phyloP scores from a whole-genome alignment of 2,329 filamentous ascomycete species.

The Rutstroemia sp. region DNA sequence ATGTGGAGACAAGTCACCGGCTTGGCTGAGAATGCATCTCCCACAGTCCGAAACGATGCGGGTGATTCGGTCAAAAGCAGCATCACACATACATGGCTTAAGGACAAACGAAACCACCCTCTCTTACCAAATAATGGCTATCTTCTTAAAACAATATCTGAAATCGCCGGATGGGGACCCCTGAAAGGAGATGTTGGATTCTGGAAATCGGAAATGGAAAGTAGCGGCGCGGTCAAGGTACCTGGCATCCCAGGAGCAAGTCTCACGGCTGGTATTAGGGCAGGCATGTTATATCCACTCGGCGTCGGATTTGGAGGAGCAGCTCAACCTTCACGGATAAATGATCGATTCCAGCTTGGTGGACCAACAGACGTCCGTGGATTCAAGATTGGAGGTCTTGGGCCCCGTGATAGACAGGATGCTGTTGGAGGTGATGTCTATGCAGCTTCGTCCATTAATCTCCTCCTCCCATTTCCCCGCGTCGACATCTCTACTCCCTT shows the following conservation, averaged over 20 bases:
- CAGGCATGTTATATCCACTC: slow-evolving; percentile 78
- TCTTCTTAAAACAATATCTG: slow-evolving; percentile 67
- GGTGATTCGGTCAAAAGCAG: slow-evolving; percentile 89
- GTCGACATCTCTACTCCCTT: slow-evolving; percentile 77
- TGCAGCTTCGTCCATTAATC: slow-evolving; percentile 78
- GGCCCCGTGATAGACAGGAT: slow-evolving; percentile 78
- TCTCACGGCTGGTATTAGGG: slow-evolving; percentile 72
- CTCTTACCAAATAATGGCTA: slow-evolving; percentile 79
- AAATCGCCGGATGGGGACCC: slow-evolving; percentile 81
- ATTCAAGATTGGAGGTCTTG: slow-evolving; percentile 83
- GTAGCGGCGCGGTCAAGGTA: slow-evolving; percentile 64
- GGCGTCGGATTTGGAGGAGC: slow-evolving; percentile 48
- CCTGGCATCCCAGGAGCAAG: slow-evolving; percentile 62
- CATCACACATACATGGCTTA: slow-evolving; percentile 71
- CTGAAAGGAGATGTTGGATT: slow-evolving; percentile 89
- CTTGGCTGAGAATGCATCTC: slow-evolving; percentile 66
- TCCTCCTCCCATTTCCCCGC: slow-evolving; percentile 78
- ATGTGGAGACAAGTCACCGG: slow-evolving; percentile 86
- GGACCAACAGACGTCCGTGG: slow-evolving; percentile 92
- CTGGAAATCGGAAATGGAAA: slow-evolving; percentile 82
- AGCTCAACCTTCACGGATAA: slow-evolving; percentile 68
- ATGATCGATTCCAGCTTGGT: slow-evolving; percentile 91
- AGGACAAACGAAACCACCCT: slow-evolving; percentile 76
- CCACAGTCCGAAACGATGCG: slow-evolving; percentile 74
- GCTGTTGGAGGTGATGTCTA: slow-evolving; percentile 88